Percentiles rank a stretch among this genome's conserved stretches.
phyloP scores from a whole-genome alignment of 2,329 filamentous ascomycete species.

The Berkeleyomyces rouxiae region DNA sequence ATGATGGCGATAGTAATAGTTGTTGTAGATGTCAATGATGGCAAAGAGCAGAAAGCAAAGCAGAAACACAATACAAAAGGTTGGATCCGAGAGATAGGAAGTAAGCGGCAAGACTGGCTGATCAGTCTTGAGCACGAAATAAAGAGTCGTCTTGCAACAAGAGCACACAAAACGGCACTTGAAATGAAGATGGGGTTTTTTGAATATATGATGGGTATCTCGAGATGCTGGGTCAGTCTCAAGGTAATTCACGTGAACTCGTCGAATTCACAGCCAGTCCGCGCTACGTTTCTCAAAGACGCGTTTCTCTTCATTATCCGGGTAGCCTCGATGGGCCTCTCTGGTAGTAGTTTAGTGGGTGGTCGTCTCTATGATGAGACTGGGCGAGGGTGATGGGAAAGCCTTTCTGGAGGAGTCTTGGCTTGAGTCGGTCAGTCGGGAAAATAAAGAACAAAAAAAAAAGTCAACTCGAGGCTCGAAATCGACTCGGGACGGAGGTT shows the following conservation, averaged over 20 bases:
- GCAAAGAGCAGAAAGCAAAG: neutral
- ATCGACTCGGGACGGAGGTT: neutral
- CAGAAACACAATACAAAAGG: neutral
- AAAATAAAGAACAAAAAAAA: neutral
- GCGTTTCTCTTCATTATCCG: slow-evolving; percentile 15
- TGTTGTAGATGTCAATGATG: neutral
- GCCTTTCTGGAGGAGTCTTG: neutral
- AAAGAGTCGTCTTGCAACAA: neutral
- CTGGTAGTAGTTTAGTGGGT: neutral
- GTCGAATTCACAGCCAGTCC: slow-evolving; percentile 15
- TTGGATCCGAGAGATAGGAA: neutral
- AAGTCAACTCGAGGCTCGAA: neutral
- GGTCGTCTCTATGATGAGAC: neutral
- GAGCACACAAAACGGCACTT: neutral
- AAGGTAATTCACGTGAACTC: slow-evolving; percentile 13
- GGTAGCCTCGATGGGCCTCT: slow-evolving; percentile 1
- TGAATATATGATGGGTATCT: neutral
- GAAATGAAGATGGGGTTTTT: neutral
- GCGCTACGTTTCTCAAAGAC: slow-evolving; percentile 14
- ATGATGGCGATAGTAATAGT: neutral
- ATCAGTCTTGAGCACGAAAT: neutral
- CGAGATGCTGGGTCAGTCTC: neutral
- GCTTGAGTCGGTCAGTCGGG: neutral
- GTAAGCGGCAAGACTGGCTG: neutral
- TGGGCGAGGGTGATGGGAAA: neutral